A percentile compares a stretch with the other conserved stretches of the same genome.
These are phyloP conservation scores for Colletotrichum trifolii DNA, from an alignment of 2,329 filamentous ascomycete genomes.

Conservation along the genomic window DNA sequence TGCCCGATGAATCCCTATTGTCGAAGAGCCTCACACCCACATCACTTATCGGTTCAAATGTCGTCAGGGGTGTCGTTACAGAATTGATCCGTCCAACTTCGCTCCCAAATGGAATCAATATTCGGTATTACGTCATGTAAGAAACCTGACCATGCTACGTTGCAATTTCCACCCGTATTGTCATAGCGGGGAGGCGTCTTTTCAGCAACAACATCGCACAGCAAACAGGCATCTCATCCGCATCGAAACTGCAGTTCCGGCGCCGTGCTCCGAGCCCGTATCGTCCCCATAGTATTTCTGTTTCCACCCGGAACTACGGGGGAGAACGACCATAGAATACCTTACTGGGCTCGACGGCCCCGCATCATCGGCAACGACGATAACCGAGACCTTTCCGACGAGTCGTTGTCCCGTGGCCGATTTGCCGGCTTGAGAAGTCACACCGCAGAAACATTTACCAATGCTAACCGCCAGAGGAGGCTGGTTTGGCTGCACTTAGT, in stretches of 20 bases:
- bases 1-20: not conserved
- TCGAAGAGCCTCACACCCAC: too few species aligned
- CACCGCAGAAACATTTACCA: not conserved
- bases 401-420: constrained; percentile 2
- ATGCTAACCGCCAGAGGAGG: constrained; percentile 2
- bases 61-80: not conserved
- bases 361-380: constrained; percentile 7
- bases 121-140: constrained; percentile 20
- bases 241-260: too few species aligned
- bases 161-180: constrained; percentile 28
- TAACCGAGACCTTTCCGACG: not conserved
- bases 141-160: constrained; percentile 24
- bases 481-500: constrained; percentile 17
- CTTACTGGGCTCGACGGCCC: not conserved
- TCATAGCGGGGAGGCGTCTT: constrained; percentile 29
- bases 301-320: too few species aligned
- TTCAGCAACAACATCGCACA: not conserved
- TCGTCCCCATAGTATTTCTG: too few species aligned
- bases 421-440: not conserved
- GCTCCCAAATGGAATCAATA: not conserved
- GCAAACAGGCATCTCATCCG: too few species aligned
- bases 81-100: not conserved
- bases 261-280: too few species aligned
- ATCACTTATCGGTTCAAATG: too few species aligned
- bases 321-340: not conserved